These are phyloP conservation scores for Plenodomus biglobosus DNA, from an alignment of 2,329 filamentous ascomycete species.

Conservation along the genomic window DNA sequence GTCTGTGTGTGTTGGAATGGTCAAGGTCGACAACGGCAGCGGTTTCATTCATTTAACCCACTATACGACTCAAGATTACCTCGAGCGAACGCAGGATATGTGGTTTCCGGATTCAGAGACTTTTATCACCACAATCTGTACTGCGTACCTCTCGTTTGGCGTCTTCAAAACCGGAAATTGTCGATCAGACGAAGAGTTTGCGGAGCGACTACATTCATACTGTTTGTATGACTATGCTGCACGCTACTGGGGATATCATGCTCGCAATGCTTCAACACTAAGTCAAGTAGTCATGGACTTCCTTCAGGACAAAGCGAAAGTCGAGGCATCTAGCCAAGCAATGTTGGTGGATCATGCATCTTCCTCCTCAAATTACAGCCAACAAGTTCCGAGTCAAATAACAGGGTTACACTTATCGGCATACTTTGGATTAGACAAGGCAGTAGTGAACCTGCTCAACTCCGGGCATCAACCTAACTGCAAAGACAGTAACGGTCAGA, in stretches of 20 bases:
- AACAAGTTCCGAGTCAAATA: background rate
- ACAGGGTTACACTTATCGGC: background rate
- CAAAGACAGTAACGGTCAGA: too few relatives aligned
- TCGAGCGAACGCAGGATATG: slow-evolving; percentile 25
- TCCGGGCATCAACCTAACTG: too few relatives aligned
- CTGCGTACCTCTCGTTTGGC: slow-evolving; percentile 35
- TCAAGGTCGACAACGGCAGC: slow-evolving; percentile 25
- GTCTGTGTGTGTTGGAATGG: slow-evolving; percentile 21
- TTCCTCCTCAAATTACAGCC: slow-evolving; percentile 2
- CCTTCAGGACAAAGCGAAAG: too few relatives aligned
- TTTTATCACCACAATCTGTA: slow-evolving; percentile 25
- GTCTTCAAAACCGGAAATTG: slow-evolving; percentile 19
- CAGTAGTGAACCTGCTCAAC: too few relatives aligned
- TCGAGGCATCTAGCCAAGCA: too few relatives aligned
- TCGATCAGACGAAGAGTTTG: slow-evolving; percentile 11
- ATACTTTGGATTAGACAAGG: slow-evolving; percentile 2
- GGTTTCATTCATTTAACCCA: slow-evolving; percentile 30
- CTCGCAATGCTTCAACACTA: slow-evolving; percentile 2
- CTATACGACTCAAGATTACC: slow-evolving; percentile 29
- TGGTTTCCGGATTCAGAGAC: slow-evolving; percentile 28
- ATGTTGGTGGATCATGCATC: slow-evolving; percentile 2
- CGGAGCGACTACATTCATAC: slow-evolving; percentile 14
- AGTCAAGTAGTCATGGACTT: too few relatives aligned
- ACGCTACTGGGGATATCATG: slow-evolving; percentile 28
- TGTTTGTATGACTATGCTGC: slow-evolving; percentile 34